Percentiles rank a stretch among this genome's conserved stretches.
Evolutionary conservation across 2,329 filamentous ascomycete genomes (phyloP).

Genomic region (Cladosporium halotolerans): DNA sequence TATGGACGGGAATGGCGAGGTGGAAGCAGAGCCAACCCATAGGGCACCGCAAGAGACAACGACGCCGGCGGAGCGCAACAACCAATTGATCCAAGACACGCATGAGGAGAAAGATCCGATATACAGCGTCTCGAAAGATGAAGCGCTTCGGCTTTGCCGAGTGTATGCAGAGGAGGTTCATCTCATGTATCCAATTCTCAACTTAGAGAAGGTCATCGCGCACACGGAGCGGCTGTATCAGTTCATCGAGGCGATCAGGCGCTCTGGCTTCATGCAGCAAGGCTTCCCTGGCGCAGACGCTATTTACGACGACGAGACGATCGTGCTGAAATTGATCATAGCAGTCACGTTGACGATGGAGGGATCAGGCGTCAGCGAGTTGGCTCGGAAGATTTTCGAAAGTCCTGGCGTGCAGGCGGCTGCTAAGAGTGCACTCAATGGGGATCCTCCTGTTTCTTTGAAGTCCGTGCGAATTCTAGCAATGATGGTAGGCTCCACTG

Average conservation of each 20-base stretch:
- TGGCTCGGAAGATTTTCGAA: slow-evolving; percentile 66
- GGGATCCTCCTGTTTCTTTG: slow-evolving; percentile 43
- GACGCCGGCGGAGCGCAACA: slow-evolving; percentile 1
- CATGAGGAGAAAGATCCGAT: slow-evolving; percentile 64
- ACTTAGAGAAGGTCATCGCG: slow-evolving; percentile 63
- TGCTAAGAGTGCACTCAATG: slow-evolving; percentile 58
- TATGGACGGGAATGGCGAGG: slow-evolving; percentile 40
- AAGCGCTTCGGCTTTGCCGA: slow-evolving; percentile 70
- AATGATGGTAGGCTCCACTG: slow-evolving; percentile 43
- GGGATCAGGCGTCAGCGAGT: slow-evolving; percentile 68
- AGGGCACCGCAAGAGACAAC: slow-evolving; percentile 13
- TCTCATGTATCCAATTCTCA: slow-evolving; percentile 82
- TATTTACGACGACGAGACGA: slow-evolving; percentile 58
- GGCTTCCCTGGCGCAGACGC: slow-evolving; percentile 51
- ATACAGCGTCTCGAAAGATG: slow-evolving; percentile 69
- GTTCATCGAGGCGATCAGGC: slow-evolving; percentile 63
- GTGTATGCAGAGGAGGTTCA: slow-evolving; percentile 87
- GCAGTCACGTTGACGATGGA: slow-evolving; percentile 73
- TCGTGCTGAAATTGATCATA: slow-evolving; percentile 75
- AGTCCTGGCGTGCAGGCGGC: slow-evolving; percentile 59
- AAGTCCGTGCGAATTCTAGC: slow-evolving; percentile 55
- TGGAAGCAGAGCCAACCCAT: slow-evolving; percentile 14
- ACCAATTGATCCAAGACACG: slow-evolving; percentile 25
- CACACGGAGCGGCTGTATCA: slow-evolving; percentile 65
- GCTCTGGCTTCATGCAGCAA: slow-evolving; percentile 52